These are phyloP conservation scores for Neoboletus magnificus DNA, from an alignment of 768 basidiomycete species.

Conservation along the genomic window DNA sequence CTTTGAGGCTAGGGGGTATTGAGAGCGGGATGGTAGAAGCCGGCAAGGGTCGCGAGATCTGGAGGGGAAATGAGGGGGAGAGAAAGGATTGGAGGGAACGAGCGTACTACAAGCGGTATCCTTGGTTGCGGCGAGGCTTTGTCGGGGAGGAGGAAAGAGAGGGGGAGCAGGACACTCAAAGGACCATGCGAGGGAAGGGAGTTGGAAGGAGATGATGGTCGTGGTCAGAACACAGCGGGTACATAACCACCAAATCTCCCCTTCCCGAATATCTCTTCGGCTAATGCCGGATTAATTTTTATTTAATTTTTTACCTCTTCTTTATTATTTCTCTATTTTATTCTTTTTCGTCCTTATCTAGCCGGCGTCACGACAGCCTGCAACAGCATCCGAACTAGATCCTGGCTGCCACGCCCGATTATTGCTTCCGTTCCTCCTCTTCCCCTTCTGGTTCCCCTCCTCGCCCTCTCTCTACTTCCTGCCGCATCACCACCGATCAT, in stretches of 20 bases:
- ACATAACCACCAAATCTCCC: conserved; percentile 26
- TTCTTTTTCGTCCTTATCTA: conserved; percentile 22
- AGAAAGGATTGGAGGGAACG: conserved; percentile 4
- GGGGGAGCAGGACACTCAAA: conserved; percentile 30
- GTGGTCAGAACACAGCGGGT: conserved; percentile 31
- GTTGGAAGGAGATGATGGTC: conserved; percentile 16
- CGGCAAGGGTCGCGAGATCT: conserved; percentile 97
- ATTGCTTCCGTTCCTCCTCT: background rate
- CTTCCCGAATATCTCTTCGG: conserved; percentile 25
- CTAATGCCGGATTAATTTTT: conserved; percentile 21
- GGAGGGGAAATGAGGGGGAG: conserved; percentile 1
- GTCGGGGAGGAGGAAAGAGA: conserved; percentile 35
- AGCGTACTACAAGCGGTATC: conserved; percentile 50
- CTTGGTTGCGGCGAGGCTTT: conserved; percentile 47
- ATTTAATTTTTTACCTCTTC: conserved; percentile 2
- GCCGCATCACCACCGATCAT: conserved; percentile 7
- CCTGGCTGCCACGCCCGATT: conserved; percentile 20
- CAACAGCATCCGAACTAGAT: conserved; percentile 12
- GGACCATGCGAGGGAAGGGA: conserved; percentile 33
- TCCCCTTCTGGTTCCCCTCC: background rate
- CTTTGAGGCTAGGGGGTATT: conserved; percentile 32
- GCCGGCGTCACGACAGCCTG: conserved; percentile 21
- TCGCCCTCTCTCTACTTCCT: background rate
- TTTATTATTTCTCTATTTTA: conserved; percentile 10
- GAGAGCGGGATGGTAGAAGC: conserved; percentile 58